Evolutionary conservation across 345 rosid species (phyloP).

Genomic region (Acer yangbiense): DNA sequence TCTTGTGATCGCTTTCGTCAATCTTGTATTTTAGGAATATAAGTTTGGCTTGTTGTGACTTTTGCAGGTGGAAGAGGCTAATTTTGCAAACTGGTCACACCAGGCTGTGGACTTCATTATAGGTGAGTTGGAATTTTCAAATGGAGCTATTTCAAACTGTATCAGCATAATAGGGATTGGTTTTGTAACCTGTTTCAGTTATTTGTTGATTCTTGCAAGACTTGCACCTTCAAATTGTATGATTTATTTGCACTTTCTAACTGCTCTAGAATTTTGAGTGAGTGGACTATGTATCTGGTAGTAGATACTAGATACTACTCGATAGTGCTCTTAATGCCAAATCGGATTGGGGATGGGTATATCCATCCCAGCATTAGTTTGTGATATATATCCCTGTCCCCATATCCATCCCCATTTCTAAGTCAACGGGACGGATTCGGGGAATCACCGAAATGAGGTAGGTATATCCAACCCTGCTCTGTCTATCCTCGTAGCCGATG

Average conservation of each 20-base stretch:
- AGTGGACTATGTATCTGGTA: not conserved
- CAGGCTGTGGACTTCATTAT: conserved; percentile 90
- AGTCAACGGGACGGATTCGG: no score
- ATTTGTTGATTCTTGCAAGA: not conserved
- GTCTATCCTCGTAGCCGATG: no score
- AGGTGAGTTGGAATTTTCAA: conserved; percentile 38
- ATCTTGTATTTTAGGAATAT: not conserved
- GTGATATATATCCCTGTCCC: no score
- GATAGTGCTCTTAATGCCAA: no score
- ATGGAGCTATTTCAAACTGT: no score
- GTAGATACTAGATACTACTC: no score
- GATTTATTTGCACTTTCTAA: not conserved
- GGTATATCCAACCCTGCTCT: no score
- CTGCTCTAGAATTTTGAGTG: not conserved
- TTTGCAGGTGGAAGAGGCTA: conserved; percentile 54
- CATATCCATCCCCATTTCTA: no score
- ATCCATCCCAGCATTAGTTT: no score
- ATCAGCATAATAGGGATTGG: not conserved
- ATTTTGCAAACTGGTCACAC: conserved; percentile 83
- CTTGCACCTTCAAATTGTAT: not conserved
- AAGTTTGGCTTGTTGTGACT: not conserved
- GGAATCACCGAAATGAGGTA: no score
- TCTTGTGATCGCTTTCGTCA: not conserved
- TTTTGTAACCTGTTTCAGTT: not conserved
- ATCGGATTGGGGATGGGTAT: no score